A percentile compares a stretch with the other conserved stretches of the same genome.
phyloP scores from a whole-genome alignment of 106 monocot genomes.

The Narthecium ossifragum region DNA sequence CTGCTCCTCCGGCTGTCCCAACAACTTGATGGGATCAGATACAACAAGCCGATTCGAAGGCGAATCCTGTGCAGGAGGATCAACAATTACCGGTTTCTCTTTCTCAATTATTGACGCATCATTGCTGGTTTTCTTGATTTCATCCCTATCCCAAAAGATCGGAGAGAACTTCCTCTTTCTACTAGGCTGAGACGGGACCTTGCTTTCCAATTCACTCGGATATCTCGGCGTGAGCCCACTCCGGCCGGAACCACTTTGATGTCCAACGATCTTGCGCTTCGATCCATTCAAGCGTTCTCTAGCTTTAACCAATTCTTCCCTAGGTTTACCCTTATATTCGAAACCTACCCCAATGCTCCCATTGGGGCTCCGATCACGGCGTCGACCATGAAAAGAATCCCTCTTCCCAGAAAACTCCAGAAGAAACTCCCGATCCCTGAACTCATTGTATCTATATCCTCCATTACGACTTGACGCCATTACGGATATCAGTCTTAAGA shows the following conservation, averaged over 20 bases:
- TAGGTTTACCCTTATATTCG: no score
- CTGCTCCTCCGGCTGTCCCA: no score
- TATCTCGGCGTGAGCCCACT: no score
- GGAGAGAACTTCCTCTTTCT: slow-evolving; percentile 71
- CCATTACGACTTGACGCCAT: slow-evolving; percentile 51
- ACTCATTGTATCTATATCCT: slow-evolving; percentile 21
- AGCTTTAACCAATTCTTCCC: slow-evolving; percentile 4
- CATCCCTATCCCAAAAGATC: slow-evolving; percentile 38
- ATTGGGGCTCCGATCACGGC: slow-evolving; percentile 7
- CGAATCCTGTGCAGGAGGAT: slow-evolving; percentile 28
- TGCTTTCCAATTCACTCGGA: slow-evolving; percentile 5
- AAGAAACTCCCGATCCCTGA: slow-evolving; percentile 20
- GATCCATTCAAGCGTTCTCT: slow-evolving; percentile 7
- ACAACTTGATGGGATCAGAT: no score
- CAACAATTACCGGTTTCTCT: not conserved
- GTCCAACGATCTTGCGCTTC: no score
- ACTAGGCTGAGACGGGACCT: not conserved
- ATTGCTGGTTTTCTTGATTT: slow-evolving; percentile 3
- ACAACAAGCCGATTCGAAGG: slow-evolving; percentile 10
- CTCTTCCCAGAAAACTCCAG: slow-evolving; percentile 18
- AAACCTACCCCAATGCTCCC: no score
- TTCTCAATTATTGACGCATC: not conserved
- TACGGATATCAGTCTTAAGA: not conserved
- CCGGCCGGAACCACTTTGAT: no score
- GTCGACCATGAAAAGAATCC: slow-evolving; percentile 15